Percentiles rank a stretch among this genome's conserved stretches.
phyloP scores from a whole-genome alignment of 345 rosid genomes.

The Eutrema japonicum region DNA sequence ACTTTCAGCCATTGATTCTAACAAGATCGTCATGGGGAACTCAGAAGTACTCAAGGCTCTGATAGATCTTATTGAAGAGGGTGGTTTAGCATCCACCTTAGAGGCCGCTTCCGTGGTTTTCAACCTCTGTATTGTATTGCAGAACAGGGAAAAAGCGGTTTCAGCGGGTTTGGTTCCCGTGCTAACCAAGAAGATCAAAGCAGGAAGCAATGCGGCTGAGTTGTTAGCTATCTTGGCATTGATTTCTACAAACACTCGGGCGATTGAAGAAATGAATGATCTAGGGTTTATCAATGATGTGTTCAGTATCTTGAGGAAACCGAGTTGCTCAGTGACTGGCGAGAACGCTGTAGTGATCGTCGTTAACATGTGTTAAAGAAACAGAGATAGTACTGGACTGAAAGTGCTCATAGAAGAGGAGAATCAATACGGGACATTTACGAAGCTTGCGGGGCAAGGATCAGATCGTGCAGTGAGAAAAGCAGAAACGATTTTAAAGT shows the following conservation, averaged over 20 bases:
- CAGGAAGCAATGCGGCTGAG: slow-evolving; percentile 36
- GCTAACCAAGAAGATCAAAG: slow-evolving; percentile 44
- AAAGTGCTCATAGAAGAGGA: slow-evolving; percentile 47
- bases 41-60: slow-evolving; percentile 54
- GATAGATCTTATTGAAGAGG: slow-evolving; percentile 50
- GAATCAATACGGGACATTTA: slow-evolving; percentile 43
- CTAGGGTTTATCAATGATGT: slow-evolving; percentile 49
- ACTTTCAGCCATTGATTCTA: slow-evolving; percentile 36
- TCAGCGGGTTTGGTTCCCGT: slow-evolving; percentile 47
- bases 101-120: slow-evolving; percentile 55
- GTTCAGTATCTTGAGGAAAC: slow-evolving; percentile 51
- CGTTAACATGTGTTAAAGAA: slow-evolving; percentile 42
- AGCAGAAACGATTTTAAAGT: slow-evolving; percentile 52
- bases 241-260: slow-evolving; percentile 48
- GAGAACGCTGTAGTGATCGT: slow-evolving; percentile 59
- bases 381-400: slow-evolving; percentile 36
- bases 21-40: slow-evolving; percentile 49
- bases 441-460: slow-evolving; percentile 46
- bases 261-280: slow-evolving; percentile 51
- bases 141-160: slow-evolving; percentile 50
- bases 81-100: slow-evolving; percentile 45
- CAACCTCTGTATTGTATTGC: slow-evolving; percentile 41
- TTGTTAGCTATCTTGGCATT: slow-evolving; percentile 49
- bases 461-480: slow-evolving; percentile 56
- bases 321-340: slow-evolving; percentile 35